These are phyloP conservation scores for Myxozyma vanderwaltii DNA, from an alignment of 805 yeast species.

Conservation along the genomic window DNA sequence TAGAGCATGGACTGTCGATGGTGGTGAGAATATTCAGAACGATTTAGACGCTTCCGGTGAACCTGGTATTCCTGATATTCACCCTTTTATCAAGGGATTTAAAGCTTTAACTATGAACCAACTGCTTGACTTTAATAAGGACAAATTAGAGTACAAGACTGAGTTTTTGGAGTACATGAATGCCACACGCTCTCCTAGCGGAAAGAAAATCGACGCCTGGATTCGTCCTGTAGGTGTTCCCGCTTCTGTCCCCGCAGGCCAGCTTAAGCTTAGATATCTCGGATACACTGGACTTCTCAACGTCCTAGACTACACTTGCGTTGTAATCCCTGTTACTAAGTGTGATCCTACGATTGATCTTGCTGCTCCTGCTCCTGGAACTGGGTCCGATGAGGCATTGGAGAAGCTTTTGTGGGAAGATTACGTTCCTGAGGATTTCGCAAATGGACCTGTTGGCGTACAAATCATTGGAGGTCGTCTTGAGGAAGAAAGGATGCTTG, in stretches of 20 bases:
- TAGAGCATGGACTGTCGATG: constrained; percentile 34
- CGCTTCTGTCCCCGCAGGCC: constrained; percentile 32
- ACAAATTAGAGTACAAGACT: constrained; percentile 33
- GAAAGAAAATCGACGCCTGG: constrained; percentile 50
- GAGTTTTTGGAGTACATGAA: constrained; percentile 32
- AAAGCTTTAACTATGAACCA: constrained; percentile 27
- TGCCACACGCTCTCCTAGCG: constrained; percentile 34
- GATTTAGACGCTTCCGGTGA: constrained; percentile 34
- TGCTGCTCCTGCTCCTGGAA: constrained; percentile 29
- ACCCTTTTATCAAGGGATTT: constrained; percentile 26
- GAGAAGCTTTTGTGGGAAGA: constrained; percentile 30
- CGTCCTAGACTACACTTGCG: constrained; percentile 49
- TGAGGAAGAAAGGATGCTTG: constrained; percentile 60
- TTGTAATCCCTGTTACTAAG: constrained; percentile 51
- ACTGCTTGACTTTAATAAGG: constrained; percentile 28
- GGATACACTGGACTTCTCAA: constrained; percentile 48
- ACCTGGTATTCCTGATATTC: constrained; percentile 33
- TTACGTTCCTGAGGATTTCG: constrained; percentile 50
- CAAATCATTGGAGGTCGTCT: constrained; percentile 59
- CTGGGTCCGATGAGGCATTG: constrained; percentile 21
- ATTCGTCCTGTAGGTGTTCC: constrained; percentile 42
- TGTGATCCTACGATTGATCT: constrained; percentile 43
- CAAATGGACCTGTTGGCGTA: constrained; percentile 58
- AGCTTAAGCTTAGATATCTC: constrained; percentile 29
- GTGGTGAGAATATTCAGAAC: constrained; percentile 31